A percentile compares a stretch with the other conserved stretches of the same genome.
These are phyloP conservation scores for Cutaneotrichosporon sp. DNA, from an alignment of 1,284 basidiomycete species.

Conservation along the genomic window DNA sequence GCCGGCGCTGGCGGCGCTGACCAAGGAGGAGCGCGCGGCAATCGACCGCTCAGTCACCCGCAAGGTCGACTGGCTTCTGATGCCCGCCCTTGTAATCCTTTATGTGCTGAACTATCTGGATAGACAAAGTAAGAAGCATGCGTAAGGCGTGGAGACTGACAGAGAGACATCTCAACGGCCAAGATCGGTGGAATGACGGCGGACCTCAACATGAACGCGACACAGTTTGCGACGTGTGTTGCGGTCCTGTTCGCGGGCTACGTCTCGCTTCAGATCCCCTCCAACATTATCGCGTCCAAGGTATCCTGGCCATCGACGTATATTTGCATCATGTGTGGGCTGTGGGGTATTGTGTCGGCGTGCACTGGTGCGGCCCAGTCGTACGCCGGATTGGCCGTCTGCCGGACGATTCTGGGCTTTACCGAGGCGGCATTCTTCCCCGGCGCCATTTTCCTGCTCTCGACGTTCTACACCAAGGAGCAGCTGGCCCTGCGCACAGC, in stretches of 20 bases:
- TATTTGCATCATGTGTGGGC: conserved; percentile 20
- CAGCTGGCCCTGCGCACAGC: conserved; percentile 34
- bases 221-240: conserved; percentile 28
- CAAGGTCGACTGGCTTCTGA: conserved; percentile 35
- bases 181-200: conserved; percentile 17
- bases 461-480: conserved; percentile 38
- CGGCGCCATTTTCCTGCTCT: conserved; percentile 32
- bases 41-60: conserved; percentile 28
- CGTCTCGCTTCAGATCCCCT: conserved; percentile 39
- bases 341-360: conserved; percentile 40
- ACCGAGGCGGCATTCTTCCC: conserved; percentile 42
- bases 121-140: background rate
- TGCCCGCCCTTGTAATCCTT: conserved; percentile 1
- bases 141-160: background rate
- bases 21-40: conserved; percentile 24
- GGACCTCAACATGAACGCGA: conserved; percentile 15
- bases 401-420: conserved; percentile 28
- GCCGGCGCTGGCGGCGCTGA: conserved; percentile 24
- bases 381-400: conserved; percentile 22
- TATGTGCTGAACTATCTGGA: conserved; percentile 3
- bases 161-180: conserved; percentile 10
- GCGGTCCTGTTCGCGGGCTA: conserved; percentile 27
- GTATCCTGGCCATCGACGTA: conserved; percentile 34
- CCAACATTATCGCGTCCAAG: conserved; percentile 33
- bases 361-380: conserved; percentile 30